These are phyloP conservation scores for Myriosclerotinia curreyana DNA, from an alignment of 2,329 filamentous ascomycete genomes.

Conservation along the genomic window DNA sequence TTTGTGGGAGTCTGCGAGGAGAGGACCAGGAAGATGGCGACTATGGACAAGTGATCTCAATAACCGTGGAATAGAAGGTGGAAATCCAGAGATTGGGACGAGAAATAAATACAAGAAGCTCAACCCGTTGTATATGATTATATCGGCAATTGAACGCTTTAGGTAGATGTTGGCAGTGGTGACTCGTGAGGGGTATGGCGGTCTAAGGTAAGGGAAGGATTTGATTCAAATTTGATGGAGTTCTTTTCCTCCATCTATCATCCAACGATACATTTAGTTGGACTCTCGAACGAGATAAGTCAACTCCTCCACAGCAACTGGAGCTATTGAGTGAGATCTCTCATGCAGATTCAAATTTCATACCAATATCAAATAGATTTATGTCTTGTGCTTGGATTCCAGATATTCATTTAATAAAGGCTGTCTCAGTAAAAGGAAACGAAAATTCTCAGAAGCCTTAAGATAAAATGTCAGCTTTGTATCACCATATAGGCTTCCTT, in stretches of 20 bases:
- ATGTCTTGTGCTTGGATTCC: not conserved
- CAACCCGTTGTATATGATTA: not conserved
- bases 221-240: not conserved
- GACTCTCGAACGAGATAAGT: not conserved
- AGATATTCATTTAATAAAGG: no score
- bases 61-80: not conserved
- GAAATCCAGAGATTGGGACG: not conserved
- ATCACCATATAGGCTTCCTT: not conserved
- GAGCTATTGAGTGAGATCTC: no score
- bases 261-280: not conserved
- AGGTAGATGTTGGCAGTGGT: not conserved
- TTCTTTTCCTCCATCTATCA: no score
- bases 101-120: not conserved
- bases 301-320: not conserved
- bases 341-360: not conserved
- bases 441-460: no score
- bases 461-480: no score
- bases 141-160: not conserved
- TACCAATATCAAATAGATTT: not conserved
- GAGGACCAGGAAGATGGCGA: not conserved
- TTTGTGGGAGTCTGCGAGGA: not conserved
- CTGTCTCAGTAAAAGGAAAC: no score
- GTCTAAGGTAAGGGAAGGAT: not conserved
- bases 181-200: not conserved
- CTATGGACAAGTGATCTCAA: no score